These are phyloP conservation scores for Tylopilus rubrobrunneus DNA, from an alignment of 768 basidiomycete genomes.

Conservation along the genomic window DNA sequence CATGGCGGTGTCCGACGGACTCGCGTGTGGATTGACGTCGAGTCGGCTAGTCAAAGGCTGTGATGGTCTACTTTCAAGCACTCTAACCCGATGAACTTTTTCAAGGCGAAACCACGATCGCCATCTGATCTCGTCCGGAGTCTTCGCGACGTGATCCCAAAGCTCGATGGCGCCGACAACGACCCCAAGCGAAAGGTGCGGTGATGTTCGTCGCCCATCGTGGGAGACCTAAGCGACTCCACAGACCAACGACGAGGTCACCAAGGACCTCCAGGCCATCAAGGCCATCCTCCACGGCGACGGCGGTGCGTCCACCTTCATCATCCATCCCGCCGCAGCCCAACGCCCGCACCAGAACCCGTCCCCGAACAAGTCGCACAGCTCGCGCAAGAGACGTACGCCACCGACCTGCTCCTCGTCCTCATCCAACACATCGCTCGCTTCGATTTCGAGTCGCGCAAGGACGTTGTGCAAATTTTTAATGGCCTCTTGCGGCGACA, in stretches of 20 bases:
- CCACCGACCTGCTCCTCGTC: conserved; percentile 76
- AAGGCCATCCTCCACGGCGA: conserved; percentile 86
- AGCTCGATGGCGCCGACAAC: conserved; percentile 68
- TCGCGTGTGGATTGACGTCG: no score
- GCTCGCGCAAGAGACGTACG: conserved; percentile 93
- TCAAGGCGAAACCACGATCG: conserved; percentile 84
- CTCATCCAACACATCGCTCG: conserved; percentile 80
- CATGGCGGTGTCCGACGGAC: no score
- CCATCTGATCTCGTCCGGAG: conserved; percentile 84
- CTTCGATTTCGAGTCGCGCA: conserved; percentile 91
- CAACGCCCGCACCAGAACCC: conserved; percentile 49
- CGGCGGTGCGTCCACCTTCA: conserved; percentile 54
- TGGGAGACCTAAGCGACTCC: background rate
- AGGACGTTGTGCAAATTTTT: conserved; percentile 81
- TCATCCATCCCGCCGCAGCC: background rate
- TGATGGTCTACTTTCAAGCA: no score
- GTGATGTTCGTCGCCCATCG: background rate
- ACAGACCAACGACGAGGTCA: conserved; percentile 85
- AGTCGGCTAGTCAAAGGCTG: no score
- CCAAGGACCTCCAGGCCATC: conserved; percentile 86
- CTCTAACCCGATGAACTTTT: conserved; percentile 73
- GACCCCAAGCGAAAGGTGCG: conserved; percentile 78
- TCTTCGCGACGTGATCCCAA: conserved; percentile 73
- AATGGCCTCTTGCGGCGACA: conserved; percentile 86
- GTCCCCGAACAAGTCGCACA: conserved; percentile 87